These are phyloP conservation scores for Suillus ampliporus DNA, from an alignment of 768 basidiomycete species.

Conservation along the genomic window DNA sequence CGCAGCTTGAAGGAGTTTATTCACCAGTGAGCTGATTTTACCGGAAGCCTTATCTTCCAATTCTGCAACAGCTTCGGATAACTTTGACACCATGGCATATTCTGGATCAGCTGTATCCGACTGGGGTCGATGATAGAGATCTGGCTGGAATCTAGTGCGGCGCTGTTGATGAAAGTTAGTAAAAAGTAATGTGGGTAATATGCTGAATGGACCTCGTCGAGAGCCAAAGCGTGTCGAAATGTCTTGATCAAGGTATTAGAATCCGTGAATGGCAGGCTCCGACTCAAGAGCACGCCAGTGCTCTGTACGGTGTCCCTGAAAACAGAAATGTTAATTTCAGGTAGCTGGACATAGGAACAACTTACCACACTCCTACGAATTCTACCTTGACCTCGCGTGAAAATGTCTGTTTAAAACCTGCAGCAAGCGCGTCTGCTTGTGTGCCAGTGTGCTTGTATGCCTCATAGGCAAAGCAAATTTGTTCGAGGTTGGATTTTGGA, in stretches of 20 bases:
- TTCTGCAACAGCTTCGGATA: not conserved
- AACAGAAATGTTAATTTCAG: slow-evolving; percentile 10
- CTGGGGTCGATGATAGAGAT: slow-evolving; percentile 55
- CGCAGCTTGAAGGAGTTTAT: not conserved
- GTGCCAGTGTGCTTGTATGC: slow-evolving; percentile 63
- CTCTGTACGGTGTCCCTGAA: slow-evolving; percentile 80
- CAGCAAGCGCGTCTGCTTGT: slow-evolving; percentile 50
- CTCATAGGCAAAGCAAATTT: slow-evolving; percentile 77
- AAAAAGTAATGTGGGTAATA: not conserved
- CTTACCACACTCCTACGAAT: slow-evolving; percentile 81
- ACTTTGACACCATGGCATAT: slow-evolving; percentile 20
- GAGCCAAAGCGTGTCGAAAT: slow-evolving; percentile 78
- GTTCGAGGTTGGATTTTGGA: slow-evolving; percentile 67
- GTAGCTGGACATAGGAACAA: not conserved
- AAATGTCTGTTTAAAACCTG: slow-evolving; percentile 77
- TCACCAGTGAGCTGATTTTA: not conserved
- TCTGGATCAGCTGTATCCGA: slow-evolving; percentile 35
- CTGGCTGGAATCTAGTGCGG: slow-evolving; percentile 70
- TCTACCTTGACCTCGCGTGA: slow-evolving; percentile 72
- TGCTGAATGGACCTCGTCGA: slow-evolving; percentile 64
- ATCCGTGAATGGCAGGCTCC: slow-evolving; percentile 69
- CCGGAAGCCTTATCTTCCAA: not conserved
- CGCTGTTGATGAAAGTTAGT: slow-evolving; percentile 46
- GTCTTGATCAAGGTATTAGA: slow-evolving; percentile 66
- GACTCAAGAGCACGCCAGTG: slow-evolving; percentile 67